Base-by-base conservation (phyloP, 352 stramenopile species). In the Blastocystis sp. region DNA sequence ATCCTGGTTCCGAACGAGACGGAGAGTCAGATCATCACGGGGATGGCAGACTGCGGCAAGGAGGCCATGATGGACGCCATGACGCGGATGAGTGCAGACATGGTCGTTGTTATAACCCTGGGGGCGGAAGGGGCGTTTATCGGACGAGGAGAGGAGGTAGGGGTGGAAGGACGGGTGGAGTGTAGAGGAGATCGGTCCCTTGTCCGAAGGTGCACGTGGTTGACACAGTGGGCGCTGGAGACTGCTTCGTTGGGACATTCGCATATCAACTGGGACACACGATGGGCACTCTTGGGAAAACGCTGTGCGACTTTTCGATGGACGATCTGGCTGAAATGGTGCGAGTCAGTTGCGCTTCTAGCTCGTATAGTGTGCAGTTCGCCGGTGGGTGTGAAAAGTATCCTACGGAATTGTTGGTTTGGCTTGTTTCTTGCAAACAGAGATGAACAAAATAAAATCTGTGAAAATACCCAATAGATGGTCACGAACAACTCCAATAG, bases 1-100 rank as follows among this genome's bases (percentile, higher is more conserved):
- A 91, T 94, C 90, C 69, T 94, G 41, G 92, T 94, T 79, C 91
- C 92, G 6, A 94, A 94, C 82, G 93, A 94, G 81, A 93, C 91
- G 11, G 93, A 94, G 90, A 66, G 93, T 11, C 63, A 87, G 69
- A 90, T 90, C 39, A 62, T 94, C 0, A 91, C 78, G 69, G 69
- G 87, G 20, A 73, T 85, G 53, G 30, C 7, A 20, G 9, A 75
- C 20, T 7, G 18, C 8, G 45, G 66, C 55, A 26, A 7, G 6
- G 81, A 45, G 18, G 90, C 85, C 16, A 55, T 90, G 59, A 79
- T 90, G 45, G 70, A 90, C 24, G 65, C 65, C 37, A 66, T 90
- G 62, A 56, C 43, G 6, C 9, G 6, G 6, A 62, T 90, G 41
- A 79, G 90, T 43, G 11, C 30, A 8, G 43, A 47, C 39, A 8